A percentile compares a stretch with the other conserved stretches of the same genome.
Evolutionary conservation across 2,329 filamentous ascomycete genomes (phyloP).

Genomic region (Botrytis medusae): DNA sequence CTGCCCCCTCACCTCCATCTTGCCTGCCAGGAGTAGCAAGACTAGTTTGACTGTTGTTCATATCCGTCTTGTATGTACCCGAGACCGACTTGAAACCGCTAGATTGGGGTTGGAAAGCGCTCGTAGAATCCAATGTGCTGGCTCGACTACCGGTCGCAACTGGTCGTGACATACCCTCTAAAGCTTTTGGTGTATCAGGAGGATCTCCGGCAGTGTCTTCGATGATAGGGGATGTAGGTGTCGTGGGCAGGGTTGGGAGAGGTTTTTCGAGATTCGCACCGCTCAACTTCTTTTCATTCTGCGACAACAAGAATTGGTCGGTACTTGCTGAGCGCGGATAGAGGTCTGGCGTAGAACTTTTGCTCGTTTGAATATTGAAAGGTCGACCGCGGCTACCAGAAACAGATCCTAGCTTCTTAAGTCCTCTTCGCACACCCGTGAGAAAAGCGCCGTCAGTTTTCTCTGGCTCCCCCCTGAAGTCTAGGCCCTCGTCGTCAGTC

Average conservation of each 20-base stretch:
- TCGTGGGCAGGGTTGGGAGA: constrained; percentile 37
- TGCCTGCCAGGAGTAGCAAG: constrained; percentile 45
- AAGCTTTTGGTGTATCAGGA: constrained; percentile 34
- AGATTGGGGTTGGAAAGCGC: constrained; percentile 29
- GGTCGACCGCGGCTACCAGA: constrained; percentile 33
- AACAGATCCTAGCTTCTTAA: constrained; percentile 38
- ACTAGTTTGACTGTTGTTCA: constrained; percentile 48
- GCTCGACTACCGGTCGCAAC: constrained; percentile 35
- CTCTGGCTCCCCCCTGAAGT: constrained; percentile 16
- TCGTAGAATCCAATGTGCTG: constrained; percentile 39
- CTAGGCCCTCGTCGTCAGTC: constrained; percentile 30
- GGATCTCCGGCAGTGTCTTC: constrained; percentile 25
- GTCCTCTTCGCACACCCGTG: constrained; percentile 36
- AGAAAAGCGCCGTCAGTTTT: constrained; percentile 33
- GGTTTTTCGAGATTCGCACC: constrained; percentile 37
- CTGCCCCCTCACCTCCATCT: constrained; percentile 49
- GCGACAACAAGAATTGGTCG: constrained; percentile 17
- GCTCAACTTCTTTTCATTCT: constrained; percentile 31
- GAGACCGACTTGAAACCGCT: constrained; percentile 29
- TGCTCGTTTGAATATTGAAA: constrained; percentile 30
- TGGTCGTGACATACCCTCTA: constrained; percentile 32
- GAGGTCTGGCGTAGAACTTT: constrained; percentile 24
- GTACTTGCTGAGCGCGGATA: constrained; percentile 25
- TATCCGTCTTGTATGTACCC: constrained; percentile 27
- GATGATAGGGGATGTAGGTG: constrained; percentile 29